A percentile compares a stretch with the other conserved stretches of the same genome.
phyloP scores from a whole-genome alignment of 345 rosid species.

The Carallia brachiata region DNA sequence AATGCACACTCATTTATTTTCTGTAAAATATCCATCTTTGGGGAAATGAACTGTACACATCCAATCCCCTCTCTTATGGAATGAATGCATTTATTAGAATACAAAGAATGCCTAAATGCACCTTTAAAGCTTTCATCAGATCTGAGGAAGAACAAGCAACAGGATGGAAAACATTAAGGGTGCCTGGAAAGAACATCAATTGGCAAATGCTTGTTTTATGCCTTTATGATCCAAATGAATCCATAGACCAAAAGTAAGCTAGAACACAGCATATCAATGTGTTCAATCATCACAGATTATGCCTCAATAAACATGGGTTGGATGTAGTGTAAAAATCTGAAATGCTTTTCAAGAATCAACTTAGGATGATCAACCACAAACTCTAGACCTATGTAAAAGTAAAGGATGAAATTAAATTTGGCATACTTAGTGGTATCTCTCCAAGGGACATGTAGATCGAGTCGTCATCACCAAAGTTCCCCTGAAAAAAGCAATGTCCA shows the following conservation, averaged over 20 bases:
- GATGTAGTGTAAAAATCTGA: slow-evolving; percentile 4
- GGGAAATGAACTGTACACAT: not conserved
- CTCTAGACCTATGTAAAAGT: slow-evolving; percentile 24
- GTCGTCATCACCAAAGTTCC: slow-evolving; percentile 75
- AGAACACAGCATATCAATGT: not conserved
- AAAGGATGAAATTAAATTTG: slow-evolving; percentile 29
- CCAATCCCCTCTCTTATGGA: not conserved
- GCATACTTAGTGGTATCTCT: slow-evolving; percentile 91
- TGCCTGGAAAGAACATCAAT: not conserved
- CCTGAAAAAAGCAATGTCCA: slow-evolving; percentile 42
- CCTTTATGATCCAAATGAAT: not conserved
- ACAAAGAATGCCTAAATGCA: not conserved
- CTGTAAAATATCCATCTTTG: no score
- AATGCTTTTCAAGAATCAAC: slow-evolving; percentile 11
- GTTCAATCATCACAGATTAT: slow-evolving; percentile 3
- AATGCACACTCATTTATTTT: no score
- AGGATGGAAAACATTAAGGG: not conserved
- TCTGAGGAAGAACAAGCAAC: not conserved
- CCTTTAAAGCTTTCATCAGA: not conserved
- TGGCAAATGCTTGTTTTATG: not conserved
- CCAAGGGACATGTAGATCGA: slow-evolving; percentile 93
- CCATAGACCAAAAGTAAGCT: not conserved
- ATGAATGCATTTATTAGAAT: not conserved
- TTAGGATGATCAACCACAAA: slow-evolving; percentile 21
- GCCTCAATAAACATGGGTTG: slow-evolving; percentile 11